Percentiles rank a stretch among this genome's conserved stretches.
Conservation (phyloP, 2,329 filamentous ascomycete species). For the Nemania sp. region DNA sequence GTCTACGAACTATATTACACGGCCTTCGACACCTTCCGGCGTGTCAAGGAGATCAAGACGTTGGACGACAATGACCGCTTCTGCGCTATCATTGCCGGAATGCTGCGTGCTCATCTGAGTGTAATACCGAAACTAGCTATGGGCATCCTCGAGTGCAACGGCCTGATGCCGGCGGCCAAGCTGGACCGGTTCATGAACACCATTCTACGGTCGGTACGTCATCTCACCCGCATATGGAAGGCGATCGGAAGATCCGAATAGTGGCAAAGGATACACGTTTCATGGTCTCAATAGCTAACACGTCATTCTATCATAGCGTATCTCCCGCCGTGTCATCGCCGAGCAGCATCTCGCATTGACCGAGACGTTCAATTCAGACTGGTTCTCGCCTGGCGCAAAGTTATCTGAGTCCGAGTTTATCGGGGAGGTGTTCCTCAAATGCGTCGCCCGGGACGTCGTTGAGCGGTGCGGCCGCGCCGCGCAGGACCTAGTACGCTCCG, state of each 20-base stretch:
- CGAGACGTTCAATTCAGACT: constrained; percentile 90
- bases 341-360: constrained; percentile 96
- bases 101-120: constrained; percentile 86
- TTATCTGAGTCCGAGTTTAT: constrained; percentile 84
- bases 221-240: neutral
- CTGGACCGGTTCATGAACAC: constrained; percentile 97
- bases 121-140: constrained; percentile 96
- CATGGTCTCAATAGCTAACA: constrained; percentile 14
- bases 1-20: constrained; percentile 98
- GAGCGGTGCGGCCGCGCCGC: constrained; percentile 83
- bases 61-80: constrained; percentile 91
- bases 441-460: constrained; percentile 90
- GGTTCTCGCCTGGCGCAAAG: constrained; percentile 86
- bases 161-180: constrained; percentile 81
- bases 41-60: constrained; percentile 83
- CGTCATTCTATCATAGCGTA: constrained; percentile 69
- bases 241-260: neutral
- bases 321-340: constrained; percentile 94
- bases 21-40: constrained; percentile 92
- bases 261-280: neutral
- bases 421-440: constrained; percentile 94
- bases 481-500: constrained; percentile 77
- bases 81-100: constrained; percentile 82
- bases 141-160: constrained; percentile 91
- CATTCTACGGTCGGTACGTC: constrained; percentile 82